Percentiles rank a stretch among this genome's conserved stretches.
phyloP scores from a whole-genome alignment of 345 rosid genomes.

The Populus tremula region DNA sequence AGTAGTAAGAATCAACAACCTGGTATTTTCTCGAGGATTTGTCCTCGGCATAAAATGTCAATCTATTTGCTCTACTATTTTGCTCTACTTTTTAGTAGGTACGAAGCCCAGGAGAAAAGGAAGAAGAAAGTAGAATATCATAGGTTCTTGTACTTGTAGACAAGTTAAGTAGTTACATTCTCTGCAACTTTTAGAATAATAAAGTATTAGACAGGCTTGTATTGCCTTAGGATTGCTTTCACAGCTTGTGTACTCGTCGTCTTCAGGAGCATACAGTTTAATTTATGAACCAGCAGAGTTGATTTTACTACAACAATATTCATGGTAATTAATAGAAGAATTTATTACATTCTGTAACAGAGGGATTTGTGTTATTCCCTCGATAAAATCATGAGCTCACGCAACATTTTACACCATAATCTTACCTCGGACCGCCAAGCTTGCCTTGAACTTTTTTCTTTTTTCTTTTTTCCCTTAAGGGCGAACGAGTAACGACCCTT shows the following conservation, averaged over 20 bases:
- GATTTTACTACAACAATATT: not conserved
- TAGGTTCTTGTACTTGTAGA: constrained; percentile 56
- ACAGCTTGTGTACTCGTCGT: not conserved
- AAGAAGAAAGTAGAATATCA: constrained; percentile 43
- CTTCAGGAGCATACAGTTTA: not conserved
- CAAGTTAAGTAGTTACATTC: constrained; percentile 31
- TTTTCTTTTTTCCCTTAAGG: too few relatives aligned
- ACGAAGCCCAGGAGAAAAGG: constrained; percentile 31
- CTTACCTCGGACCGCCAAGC: too few relatives aligned
- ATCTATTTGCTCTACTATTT: constrained; percentile 33
- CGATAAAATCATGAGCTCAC: not conserved
- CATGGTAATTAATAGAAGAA: not conserved
- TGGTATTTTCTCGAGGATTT: constrained; percentile 22
- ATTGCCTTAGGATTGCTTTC: constrained; percentile 25
- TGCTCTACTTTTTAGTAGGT: constrained; percentile 32
- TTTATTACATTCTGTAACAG: not conserved
- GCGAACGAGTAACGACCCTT: too few relatives aligned
- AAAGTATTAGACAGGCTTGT: constrained; percentile 36
- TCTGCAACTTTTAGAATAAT: constrained; percentile 47
- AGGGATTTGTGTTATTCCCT: not conserved
- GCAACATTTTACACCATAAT: not conserved
- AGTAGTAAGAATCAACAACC: constrained; percentile 25
- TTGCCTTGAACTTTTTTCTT: too few relatives aligned
- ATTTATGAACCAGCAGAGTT: constrained; percentile 9
- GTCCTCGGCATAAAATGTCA: constrained; percentile 17